phyloP scores from a whole-genome alignment of 345 rosid species.

The Eucalyptus tenuipes region DNA sequence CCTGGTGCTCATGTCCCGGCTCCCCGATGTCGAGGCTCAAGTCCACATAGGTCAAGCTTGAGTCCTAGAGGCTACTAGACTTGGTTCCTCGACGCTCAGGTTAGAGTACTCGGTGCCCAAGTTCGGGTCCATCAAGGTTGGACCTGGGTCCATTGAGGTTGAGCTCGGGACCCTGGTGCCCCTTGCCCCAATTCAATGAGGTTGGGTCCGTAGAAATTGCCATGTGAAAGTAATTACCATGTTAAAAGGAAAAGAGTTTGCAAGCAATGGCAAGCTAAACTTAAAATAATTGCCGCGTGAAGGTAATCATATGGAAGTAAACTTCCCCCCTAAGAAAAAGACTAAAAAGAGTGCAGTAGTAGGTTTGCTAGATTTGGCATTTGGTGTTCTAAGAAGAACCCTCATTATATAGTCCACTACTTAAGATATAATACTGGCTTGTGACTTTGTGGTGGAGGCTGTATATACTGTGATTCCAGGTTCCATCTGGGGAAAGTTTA shows the following conservation, averaged over 20 bases:
- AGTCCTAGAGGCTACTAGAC: not conserved
- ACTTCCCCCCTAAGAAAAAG: not conserved
- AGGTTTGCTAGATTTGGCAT: not conserved
- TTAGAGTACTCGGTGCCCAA: not conserved
- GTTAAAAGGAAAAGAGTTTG: not conserved
- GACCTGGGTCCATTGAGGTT: rapidly evolving
- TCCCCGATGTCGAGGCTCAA: not conserved
- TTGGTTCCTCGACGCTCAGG: rapidly evolving
- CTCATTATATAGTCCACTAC: not conserved
- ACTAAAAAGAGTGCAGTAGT: not conserved
- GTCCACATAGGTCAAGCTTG: not conserved
- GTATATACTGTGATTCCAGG: not conserved
- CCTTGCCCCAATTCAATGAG: not conserved
- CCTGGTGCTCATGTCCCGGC: rapidly evolving
- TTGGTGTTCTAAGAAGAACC: not conserved
- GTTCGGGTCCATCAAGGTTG: not conserved
- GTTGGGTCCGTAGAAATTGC: rapidly evolving
- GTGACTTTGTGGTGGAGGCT: not conserved
- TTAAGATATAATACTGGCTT: not conserved
- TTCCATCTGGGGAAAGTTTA: not conserved
- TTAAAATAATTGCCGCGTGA: not conserved
- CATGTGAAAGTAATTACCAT: not conserved
- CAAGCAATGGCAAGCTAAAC: not conserved
- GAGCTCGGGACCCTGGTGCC: rapidly evolving
- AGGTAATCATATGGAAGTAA: not conserved